These are phyloP conservation scores for Monsonia emarginata DNA, from an alignment of 441 rosid genomes.

Conservation along the genomic window DNA sequence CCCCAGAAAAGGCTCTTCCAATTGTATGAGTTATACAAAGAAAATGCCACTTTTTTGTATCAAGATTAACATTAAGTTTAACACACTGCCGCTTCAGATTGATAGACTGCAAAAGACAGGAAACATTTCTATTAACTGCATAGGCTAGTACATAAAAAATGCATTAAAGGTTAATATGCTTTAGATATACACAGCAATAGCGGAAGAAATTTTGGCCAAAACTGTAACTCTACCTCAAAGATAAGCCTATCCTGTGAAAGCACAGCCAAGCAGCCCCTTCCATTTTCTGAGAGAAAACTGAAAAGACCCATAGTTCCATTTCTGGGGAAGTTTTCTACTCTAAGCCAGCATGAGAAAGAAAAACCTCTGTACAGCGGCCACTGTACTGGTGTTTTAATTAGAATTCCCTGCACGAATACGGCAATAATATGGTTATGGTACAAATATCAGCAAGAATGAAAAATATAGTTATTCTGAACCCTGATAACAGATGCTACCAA, in stretches of 20 bases:
- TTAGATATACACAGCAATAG: neutral
- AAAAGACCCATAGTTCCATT: conserved; percentile 81
- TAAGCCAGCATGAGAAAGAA: conserved; percentile 97
- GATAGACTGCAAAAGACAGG: conserved; percentile 51
- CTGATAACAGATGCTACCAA: no score
- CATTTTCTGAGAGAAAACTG: conserved; percentile 82
- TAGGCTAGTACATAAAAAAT: neutral
- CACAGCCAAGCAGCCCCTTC: conserved; percentile 81
- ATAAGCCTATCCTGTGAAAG: conserved; percentile 66
- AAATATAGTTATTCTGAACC: no score
- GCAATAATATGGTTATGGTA: conserved; percentile 3
- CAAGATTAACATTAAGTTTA: conserved; percentile 52
- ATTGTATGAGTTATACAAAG: conserved; percentile 85
- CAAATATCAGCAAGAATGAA: neutral
- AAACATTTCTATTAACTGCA: conserved; percentile 15
- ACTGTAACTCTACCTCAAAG: conserved; percentile 49
- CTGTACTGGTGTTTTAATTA: conserved; percentile 72
- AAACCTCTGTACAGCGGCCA: conserved; percentile 95
- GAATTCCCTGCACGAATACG: conserved; percentile 56
- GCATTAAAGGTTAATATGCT: neutral
- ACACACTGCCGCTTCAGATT: conserved; percentile 69
- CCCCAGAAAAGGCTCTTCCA: conserved; percentile 97
- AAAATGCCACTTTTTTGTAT: conserved; percentile 86
- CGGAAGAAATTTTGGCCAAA: neutral
- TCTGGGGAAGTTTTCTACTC: conserved; percentile 81